Evolutionary conservation across 2,329 filamentous ascomycete genomes (phyloP).

Genomic region (Xylariales sp.): DNA sequence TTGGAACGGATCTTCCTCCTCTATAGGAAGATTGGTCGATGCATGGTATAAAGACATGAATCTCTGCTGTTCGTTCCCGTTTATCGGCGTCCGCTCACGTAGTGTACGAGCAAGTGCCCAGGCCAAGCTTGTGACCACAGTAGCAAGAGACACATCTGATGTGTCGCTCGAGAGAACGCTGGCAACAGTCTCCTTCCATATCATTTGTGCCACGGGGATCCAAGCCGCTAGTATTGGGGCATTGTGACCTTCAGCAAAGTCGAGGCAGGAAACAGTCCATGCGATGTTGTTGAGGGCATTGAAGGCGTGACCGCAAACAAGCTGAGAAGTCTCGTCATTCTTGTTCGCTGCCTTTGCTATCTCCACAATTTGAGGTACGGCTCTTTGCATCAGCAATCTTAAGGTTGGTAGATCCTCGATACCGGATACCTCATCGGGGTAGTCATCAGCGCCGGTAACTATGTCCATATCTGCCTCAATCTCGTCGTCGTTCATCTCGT

Average conservation of each 20-base stretch:
- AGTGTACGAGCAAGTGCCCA: conserved; percentile 60
- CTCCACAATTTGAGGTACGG: conserved; percentile 42
- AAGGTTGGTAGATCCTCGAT: conserved; percentile 53
- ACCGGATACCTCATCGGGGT: conserved; percentile 34
- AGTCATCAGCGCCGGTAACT: conserved; percentile 48
- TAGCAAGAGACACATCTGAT: conserved; percentile 57
- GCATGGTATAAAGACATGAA: conserved; percentile 64
- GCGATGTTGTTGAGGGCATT: conserved; percentile 63
- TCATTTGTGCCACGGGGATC: conserved; percentile 45
- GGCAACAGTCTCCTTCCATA: conserved; percentile 55
- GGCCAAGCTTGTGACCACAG: conserved; percentile 58
- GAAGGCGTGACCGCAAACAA: conserved; percentile 50
- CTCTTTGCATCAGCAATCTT: conserved; percentile 38
- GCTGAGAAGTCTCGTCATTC: conserved; percentile 32
- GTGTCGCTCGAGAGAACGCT: conserved; percentile 57
- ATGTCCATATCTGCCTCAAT: conserved; percentile 62
- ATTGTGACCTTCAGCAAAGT: conserved; percentile 52
- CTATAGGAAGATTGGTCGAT: conserved; percentile 36
- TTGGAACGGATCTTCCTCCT: conserved; percentile 52
- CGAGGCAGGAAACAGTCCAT: conserved; percentile 60
- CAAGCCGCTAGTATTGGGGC: conserved; percentile 48
- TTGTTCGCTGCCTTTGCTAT: conserved; percentile 35
- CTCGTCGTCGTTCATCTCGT: conserved; percentile 53
- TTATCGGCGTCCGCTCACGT: conserved; percentile 41
- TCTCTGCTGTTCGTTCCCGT: conserved; percentile 51